Conservation (phyloP, 805 yeast genomes). For the Wickerhamiella siamensis region DNA sequence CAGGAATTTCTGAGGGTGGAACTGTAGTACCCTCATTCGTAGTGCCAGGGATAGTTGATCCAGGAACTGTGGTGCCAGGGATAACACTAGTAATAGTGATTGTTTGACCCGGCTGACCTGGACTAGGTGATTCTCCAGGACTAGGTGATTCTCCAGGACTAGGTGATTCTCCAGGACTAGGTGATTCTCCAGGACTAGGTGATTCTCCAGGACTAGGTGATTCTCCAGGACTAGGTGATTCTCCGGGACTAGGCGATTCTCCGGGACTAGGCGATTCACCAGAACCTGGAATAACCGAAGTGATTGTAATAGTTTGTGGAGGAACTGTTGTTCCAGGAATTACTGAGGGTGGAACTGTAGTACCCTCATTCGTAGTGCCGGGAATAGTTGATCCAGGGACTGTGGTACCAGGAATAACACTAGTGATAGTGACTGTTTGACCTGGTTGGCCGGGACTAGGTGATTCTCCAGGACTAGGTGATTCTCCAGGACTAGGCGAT, state of each 20-base stretch:
- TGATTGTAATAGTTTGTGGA: conserved; percentile 6
- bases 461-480: not conserved
- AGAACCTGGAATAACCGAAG: not conserved
- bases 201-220: not conserved
- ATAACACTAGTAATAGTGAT: not conserved
- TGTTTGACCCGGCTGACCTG: not conserved
- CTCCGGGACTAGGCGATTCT: not conserved
- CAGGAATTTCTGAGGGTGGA: conserved; percentile 5
- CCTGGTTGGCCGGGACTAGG: not conserved
- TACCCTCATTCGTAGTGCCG: conserved; percentile 6
- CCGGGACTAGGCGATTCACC: not conserved
- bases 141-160: too few relatives aligned
- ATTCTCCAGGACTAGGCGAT: not conserved
- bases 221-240: too few relatives aligned
- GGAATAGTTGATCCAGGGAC: conserved; percentile 8
- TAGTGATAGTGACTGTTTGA: not conserved
- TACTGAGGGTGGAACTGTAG: conserved; percentile 5
- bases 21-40: conserved; percentile 10
- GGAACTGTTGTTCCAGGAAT: conserved; percentile 14
- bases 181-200: not conserved
- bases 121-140: not conserved
- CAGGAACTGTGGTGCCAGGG: conserved; percentile 11
- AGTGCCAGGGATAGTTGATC: conserved; percentile 11
- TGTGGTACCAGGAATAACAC: conserved; percentile 10
- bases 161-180: not conserved